Conservation (phyloP, 805 yeast genomes). For the Limtongozyma cylindracea region DNA sequence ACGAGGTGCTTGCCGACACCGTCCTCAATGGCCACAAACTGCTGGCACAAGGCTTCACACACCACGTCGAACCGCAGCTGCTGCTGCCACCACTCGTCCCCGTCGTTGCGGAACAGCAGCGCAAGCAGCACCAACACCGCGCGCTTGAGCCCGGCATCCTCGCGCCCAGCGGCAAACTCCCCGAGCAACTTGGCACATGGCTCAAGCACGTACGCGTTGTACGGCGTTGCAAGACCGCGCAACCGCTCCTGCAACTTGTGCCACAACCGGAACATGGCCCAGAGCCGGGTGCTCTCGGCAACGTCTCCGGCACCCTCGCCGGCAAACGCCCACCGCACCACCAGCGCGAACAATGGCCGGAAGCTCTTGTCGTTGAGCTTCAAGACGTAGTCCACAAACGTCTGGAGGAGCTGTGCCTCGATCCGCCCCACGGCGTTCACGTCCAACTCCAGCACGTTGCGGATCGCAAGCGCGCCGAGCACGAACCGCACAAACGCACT, state of each 20-base stretch:
- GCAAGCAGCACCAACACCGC: constrained; percentile 46
- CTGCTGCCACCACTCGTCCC: constrained; percentile 87
- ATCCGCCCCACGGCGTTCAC: constrained; percentile 55
- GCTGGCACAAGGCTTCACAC: constrained; percentile 33
- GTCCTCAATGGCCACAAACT: constrained; percentile 43
- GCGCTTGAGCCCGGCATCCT: constrained; percentile 35
- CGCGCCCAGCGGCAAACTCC: constrained; percentile 17
- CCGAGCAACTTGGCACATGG: constrained; percentile 30
- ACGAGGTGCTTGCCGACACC: constrained; percentile 60
- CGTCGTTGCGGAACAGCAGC: constrained; percentile 69
- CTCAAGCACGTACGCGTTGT: constrained; percentile 68
- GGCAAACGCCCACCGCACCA: constrained; percentile 80
- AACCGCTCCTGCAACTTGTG: constrained; percentile 63
- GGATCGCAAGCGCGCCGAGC: constrained; percentile 45
- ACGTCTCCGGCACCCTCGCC: constrained; percentile 55
- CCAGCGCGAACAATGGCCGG: constrained; percentile 71
- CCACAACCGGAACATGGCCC: constrained; percentile 68
- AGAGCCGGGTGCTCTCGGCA: constrained; percentile 21
- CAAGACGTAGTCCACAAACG: constrained; percentile 59
- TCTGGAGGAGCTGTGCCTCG: constrained; percentile 48
- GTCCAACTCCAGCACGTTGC: constrained; percentile 23
- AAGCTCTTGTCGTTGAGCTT: constrained; percentile 84
- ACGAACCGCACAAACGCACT: constrained; percentile 43
- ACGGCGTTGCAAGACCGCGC: constrained; percentile 70
- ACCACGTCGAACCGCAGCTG: constrained; percentile 62